Evolutionary conservation across 306 rosid genomes (phyloP).

Genomic region (Pachyrhizus erosus): DNA sequence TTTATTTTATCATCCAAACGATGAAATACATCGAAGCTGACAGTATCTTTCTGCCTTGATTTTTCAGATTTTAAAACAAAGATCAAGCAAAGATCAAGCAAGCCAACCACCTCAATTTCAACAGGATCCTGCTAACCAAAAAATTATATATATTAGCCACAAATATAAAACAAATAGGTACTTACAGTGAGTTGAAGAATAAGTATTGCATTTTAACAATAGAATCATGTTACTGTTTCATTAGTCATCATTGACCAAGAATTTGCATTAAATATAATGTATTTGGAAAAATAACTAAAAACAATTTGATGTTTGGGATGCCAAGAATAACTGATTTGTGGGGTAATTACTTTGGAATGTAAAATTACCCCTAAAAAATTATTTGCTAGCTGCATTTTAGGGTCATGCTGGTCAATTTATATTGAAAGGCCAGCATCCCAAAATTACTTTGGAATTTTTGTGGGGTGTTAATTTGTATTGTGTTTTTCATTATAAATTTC

Average conservation of each 20-base stretch:
- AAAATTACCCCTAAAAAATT: background rate
- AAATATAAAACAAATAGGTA: conserved; percentile 20
- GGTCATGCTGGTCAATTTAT: background rate
- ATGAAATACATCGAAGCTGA: conserved; percentile 50
- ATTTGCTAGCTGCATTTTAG: background rate
- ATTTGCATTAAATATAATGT: background rate
- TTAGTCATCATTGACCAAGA: conserved; percentile 5
- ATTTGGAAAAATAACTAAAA: background rate
- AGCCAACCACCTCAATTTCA: conserved; percentile 41
- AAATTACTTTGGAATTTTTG: background rate
- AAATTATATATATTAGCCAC: background rate
- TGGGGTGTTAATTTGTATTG: background rate
- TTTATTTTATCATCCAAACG: conserved; percentile 51
- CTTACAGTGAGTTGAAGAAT: background rate
- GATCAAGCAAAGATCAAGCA: conserved; percentile 37
- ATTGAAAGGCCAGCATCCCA: conserved; percentile 2
- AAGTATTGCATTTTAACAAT: background rate
- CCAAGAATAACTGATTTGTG: background rate
- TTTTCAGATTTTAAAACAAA: conserved; percentile 43
- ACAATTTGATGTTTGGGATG: background rate
- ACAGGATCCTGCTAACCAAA: conserved; percentile 42
- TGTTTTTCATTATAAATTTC: background rate
- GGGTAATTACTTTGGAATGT: background rate
- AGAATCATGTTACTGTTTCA: no score
- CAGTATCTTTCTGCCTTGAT: conserved; percentile 48